These are phyloP conservation scores for Thozetella sp. DNA, from an alignment of 495 filamentous ascomycete genomes.

Conservation along the genomic window DNA sequence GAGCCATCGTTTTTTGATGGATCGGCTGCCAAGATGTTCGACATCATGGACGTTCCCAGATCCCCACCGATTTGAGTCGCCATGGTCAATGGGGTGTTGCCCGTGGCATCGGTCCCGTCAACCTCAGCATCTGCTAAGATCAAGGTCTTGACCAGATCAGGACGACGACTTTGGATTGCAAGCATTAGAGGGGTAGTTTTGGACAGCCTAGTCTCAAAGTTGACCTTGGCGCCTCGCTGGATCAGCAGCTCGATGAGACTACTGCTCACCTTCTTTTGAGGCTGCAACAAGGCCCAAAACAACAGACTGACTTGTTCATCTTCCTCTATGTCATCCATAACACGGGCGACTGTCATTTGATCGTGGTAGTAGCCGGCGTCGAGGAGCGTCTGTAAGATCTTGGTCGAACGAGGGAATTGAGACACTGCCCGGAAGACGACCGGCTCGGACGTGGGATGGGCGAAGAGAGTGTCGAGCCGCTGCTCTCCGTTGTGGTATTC, in stretches of 20 bases:
- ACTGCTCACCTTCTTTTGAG: constrained; percentile 50
- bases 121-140: constrained; percentile 47
- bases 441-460: constrained; percentile 27
- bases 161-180: constrained; percentile 40
- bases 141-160: constrained; percentile 41
- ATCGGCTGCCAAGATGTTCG: constrained; percentile 40
- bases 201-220: constrained; percentile 40
- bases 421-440: constrained; percentile 40
- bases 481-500: constrained; percentile 40
- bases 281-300: constrained; percentile 47
- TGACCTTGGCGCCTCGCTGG: constrained; percentile 43
- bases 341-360: constrained; percentile 28
- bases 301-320: constrained; percentile 41
- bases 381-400: constrained; percentile 38
- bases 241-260: constrained; percentile 41
- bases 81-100: constrained; percentile 48
- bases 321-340: constrained; percentile 38
- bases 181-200: constrained; percentile 50
- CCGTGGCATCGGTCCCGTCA: constrained; percentile 38
- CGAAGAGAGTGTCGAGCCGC: constrained; percentile 40
- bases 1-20: constrained; percentile 49
- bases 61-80: constrained; percentile 48
- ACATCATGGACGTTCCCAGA: constrained; percentile 43
- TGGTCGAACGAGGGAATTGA: constrained; percentile 43
- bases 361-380: constrained; percentile 50